Evolutionary conservation across 2,329 filamentous ascomycete species (phyloP), one percentile per base, ranked within the genome.

Genomic region (Aspergillus japonicus): DNA sequence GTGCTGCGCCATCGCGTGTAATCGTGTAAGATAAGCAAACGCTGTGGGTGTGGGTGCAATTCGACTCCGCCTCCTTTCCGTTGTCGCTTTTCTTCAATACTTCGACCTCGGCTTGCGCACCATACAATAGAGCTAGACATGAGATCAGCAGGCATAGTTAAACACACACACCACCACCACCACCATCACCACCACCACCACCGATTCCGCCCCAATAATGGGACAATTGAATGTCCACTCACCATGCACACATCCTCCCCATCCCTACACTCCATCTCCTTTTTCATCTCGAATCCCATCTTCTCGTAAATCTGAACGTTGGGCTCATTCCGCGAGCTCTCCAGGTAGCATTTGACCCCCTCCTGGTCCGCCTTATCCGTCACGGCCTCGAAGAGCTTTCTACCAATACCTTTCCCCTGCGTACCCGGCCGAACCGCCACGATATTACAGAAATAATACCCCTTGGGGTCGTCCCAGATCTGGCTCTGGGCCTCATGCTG

Each of bases 361-460:
- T 91, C 86, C 16, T 73, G 71, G 74, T 91, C 89, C 23, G 89
- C 89, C 66, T 75, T 75, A 53, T 83, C 78, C 4, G 87, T 85
- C n/a, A 91, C 86, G 51, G 82, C 79, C 66, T 86, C 79, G 75
- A 91, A 88, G 67, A 91, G 74, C 63, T 81, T 78, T 61, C 83
- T 85, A 0, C 88, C 89, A 5, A 91, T 82, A 0, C 89, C 89
- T 62, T 80, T 83, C 0, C 87, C 87, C 73, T 91, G 89, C 23
- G 80, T 81, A 55, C 85, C 82, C 0, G 88, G 88, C n/a, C 84
- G 71, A 1, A 91, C 88, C 0, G 89, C 88, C 71, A 91, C 87
- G 60, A 91, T 90, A 68, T 92, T 92, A 64, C 89, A 87, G 66
- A 91, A 91, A 69, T 90, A 91, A 67, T 91, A 91, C 0, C 89